Base-by-base conservation (phyloP, 305 asterid genomes). In the Solanum chacoense region DNA sequence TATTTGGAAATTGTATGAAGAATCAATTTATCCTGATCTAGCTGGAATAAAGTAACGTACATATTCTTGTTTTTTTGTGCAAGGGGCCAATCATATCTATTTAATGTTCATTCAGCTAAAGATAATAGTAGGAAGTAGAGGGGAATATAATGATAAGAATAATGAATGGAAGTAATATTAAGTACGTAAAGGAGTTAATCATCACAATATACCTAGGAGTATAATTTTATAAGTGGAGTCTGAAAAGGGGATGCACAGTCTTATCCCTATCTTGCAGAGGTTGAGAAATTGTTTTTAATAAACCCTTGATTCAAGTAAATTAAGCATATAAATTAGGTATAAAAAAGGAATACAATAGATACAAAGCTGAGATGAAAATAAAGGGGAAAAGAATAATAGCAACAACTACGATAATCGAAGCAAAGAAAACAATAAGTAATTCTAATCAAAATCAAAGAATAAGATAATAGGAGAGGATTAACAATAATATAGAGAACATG, bases 21-120 rank as follows among this genome's bases (percentile, higher is more conserved):
- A 77, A 38, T 76, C 76, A 32, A 76, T 32, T 34, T 76, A 76
- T 87, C 13, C 31, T 85, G 34, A 72, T 13, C 77, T 3, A 76
- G 69, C 35, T 22, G 22, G 9, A 36, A 73, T 32, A 34, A 8
- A 45, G 40, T 59, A 26, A 77, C 69, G 40, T 32, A 75, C 2
- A 74, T 75, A 87, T 87, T 87, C 88, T 42, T 87, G 20, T 31
- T 69, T 35, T 85, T 37, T 85, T 26, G 65, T 85, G 79, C 65
- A 45, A 74, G 78, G 86, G 86, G 36, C 79, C 86, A 87, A 77
- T 45, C 18, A 77, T 77, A 55, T 76, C 37, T 10, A 26, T 40
- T 40, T 16, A 14, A 81, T 42, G 20, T 81, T 81, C 69, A 81
- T 29, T 81, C 38, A 28, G 38, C 1, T 34, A 28, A 45, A 1